phyloP scores from a whole-genome alignment of 108 stramenopile genomes.

The Pseudonitzschia multiseries region DNA sequence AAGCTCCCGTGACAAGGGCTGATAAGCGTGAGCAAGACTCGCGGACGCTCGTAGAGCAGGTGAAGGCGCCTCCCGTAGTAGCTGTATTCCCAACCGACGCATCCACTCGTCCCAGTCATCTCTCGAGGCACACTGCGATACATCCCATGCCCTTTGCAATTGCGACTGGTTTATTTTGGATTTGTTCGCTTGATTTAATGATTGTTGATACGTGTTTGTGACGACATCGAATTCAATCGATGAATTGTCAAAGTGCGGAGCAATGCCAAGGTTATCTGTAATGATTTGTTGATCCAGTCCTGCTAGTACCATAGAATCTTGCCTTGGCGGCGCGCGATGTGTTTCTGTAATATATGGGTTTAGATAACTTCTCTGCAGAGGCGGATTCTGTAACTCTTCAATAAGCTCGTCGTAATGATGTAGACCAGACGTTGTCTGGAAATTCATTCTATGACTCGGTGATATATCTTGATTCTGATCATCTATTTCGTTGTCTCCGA shows the following conservation, averaged over 20 bases:
- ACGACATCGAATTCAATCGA: slow-evolving; percentile 13
- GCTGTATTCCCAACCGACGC: slow-evolving; percentile 86
- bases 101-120: slow-evolving; percentile 99
- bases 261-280: slow-evolving; percentile 42
- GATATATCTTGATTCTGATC: slow-evolving; percentile 2
- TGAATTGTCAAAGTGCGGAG: slow-evolving; percentile 35
- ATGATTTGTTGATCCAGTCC: slow-evolving; percentile 28
- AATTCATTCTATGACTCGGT: not conserved
- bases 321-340: slow-evolving; percentile 11
- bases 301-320: slow-evolving; percentile 19
- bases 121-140: slow-evolving; percentile 80
- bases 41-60: slow-evolving; percentile 91
- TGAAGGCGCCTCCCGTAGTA: slow-evolving; percentile 94
- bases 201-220: slow-evolving; percentile 17
- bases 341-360: slow-evolving; percentile 15
- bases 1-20: slow-evolving; percentile 91
- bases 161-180: slow-evolving; percentile 62
- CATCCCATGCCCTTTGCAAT: slow-evolving; percentile 92
- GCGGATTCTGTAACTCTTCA: slow-evolving; percentile 29
- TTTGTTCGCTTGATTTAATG: slow-evolving; percentile 34
- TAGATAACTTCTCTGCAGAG: slow-evolving; percentile 32
- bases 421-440: slow-evolving; percentile 17
- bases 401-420: slow-evolving; percentile 53
- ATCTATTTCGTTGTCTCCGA: slow-evolving; percentile 8
- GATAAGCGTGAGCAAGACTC: slow-evolving; percentile 91